Conservation (phyloP, 202 grass and related monocot species). For the Panicum hallii region DNA sequence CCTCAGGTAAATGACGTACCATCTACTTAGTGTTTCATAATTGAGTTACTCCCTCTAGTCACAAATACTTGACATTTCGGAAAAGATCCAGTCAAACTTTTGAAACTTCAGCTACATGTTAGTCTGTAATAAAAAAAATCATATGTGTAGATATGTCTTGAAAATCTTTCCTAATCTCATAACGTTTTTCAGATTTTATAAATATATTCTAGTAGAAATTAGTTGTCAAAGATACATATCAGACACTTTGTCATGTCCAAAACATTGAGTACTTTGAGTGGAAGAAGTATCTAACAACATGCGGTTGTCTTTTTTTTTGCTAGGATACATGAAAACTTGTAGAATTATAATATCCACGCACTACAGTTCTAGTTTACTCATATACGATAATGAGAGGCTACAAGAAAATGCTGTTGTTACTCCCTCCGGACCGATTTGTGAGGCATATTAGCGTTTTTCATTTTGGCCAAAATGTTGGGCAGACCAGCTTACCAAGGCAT, state of each 20-base stretch:
- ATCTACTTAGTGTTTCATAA: slow-evolving; percentile 30
- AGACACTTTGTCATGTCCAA: neutral
- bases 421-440: too few relatives aligned
- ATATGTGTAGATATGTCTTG: neutral
- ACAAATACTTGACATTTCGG: neutral
- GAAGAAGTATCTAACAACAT: neutral
- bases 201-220: neutral
- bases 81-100: neutral
- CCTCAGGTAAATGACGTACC: slow-evolving; percentile 71
- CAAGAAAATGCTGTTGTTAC: neutral
- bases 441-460: too few relatives aligned
- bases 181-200: neutral
- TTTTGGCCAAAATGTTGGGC: too few relatives aligned
- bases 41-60: neutral
- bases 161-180: neutral
- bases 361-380: slow-evolving; percentile 12
- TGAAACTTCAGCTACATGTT: neutral
- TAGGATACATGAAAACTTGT: neutral
- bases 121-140: neutral
- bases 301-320: neutral
- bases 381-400: slow-evolving; percentile 12
- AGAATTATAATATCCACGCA: slow-evolving; percentile 6
- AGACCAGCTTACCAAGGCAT: too few relatives aligned
- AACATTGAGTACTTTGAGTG: neutral
- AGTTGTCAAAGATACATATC: neutral